These are phyloP conservation scores for Jamesozyma spencerorum DNA, from an alignment of 805 yeast species.

Conservation along the genomic window DNA sequence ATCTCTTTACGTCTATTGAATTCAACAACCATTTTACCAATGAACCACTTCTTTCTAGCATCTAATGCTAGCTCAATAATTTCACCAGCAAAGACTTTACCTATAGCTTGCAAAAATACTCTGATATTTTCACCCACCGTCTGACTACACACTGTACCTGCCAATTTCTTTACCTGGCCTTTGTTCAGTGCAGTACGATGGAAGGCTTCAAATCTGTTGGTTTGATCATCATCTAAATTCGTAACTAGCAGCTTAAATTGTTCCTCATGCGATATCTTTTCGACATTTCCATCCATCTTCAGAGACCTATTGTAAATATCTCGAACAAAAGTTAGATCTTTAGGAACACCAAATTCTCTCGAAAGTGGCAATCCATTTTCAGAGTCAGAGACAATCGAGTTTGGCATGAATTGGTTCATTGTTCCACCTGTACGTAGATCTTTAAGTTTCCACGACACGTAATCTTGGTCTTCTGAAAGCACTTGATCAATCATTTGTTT, in stretches of 20 bases:
- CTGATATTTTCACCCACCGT: constrained; percentile 72
- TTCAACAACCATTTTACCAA: constrained; percentile 33
- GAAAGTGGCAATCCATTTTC: constrained; percentile 1
- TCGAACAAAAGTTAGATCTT: constrained; percentile 18
- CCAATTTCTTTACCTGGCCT: constrained; percentile 69
- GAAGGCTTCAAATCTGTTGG: constrained; percentile 78
- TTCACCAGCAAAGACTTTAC: constrained; percentile 86
- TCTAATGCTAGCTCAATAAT: constrained; percentile 73
- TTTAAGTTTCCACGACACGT: constrained; percentile 26
- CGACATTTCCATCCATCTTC: constrained; percentile 6
- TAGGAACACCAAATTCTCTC: constrained; percentile 18
- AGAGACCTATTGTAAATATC: constrained; percentile 19
- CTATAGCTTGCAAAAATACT: constrained; percentile 72
- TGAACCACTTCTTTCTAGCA: constrained; percentile 48
- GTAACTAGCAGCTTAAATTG: constrained; percentile 55
- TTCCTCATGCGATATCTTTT: constrained; percentile 43
- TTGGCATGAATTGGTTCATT: constrained; percentile 16
- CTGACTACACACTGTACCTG: constrained; percentile 71
- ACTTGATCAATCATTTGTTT: constrained; percentile 29
- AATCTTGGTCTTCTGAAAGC: constrained; percentile 29
- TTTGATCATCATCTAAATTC: constrained; percentile 70
- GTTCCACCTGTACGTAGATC: constrained; percentile 28
- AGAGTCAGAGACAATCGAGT: neutral
- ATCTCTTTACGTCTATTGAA: constrained; percentile 36
- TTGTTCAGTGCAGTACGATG: constrained; percentile 69